A percentile compares a stretch with the other conserved stretches of the same genome.
Conservation (phyloP, 495 filamentous ascomycete genomes). For the Filosporella fistucella region DNA sequence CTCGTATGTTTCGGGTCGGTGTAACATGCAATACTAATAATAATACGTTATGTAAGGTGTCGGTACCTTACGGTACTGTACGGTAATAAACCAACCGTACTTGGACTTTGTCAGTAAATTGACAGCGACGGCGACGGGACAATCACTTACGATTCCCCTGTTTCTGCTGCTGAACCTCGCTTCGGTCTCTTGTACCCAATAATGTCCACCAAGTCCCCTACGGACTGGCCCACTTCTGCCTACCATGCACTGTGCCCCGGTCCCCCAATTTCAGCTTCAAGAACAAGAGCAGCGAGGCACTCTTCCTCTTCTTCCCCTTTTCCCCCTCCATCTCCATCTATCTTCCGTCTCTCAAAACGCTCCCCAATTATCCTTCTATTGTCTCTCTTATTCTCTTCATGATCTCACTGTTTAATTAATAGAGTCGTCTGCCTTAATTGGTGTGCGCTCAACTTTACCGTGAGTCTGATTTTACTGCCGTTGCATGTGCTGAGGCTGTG, state of each 20-base stretch:
- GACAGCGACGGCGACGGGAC: too few relatives aligned
- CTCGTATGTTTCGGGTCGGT: too few relatives aligned
- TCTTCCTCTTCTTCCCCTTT: conserved; percentile 1
- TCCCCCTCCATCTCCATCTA: conserved; percentile 1
- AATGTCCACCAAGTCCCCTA: too few relatives aligned
- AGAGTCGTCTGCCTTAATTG: conserved; percentile 11
- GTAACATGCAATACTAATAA: too few relatives aligned
- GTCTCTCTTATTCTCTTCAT: conserved; percentile 8
- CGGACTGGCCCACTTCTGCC: not conserved
- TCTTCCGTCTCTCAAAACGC: conserved; percentile 3
- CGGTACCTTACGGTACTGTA: too few relatives aligned
- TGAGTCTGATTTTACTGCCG: not conserved
- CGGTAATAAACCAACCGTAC: too few relatives aligned
- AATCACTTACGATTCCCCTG: too few relatives aligned
- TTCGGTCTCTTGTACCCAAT: too few relatives aligned
- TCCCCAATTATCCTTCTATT: conserved; percentile 2
- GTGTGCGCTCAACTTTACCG: conserved; percentile 10
- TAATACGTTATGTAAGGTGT: too few relatives aligned
- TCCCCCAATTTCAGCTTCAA: conserved; percentile 3
- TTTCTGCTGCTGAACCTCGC: not conserved
- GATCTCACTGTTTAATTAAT: conserved; percentile 5
- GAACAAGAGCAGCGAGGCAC: not conserved
- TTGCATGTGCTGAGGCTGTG: not conserved
- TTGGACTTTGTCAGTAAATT: too few relatives aligned
- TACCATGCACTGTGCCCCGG: not conserved